Base-by-base conservation (phyloP, 2,329 filamentous ascomycete genomes). In the Nothopassalora personata region DNA sequence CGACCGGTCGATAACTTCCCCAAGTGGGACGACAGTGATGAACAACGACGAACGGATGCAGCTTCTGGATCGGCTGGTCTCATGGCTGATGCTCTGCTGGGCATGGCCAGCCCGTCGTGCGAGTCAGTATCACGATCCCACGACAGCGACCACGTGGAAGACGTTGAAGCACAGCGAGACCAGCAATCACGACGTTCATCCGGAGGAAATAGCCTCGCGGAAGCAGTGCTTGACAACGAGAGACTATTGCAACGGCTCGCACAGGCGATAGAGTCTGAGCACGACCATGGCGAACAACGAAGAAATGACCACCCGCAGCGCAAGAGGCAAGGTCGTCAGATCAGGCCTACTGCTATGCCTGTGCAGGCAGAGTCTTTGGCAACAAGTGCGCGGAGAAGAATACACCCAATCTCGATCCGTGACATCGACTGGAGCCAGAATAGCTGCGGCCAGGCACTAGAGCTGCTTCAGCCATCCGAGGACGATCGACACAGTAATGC, bases 401-500 rank as follows among this genome's bases (percentile, higher is more conserved):
- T 11, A 18, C 23, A 47, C 1, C 19, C 47, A 30, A 49, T 46
- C 19, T 45, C 54, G 19, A 59, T 60, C 5, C 8, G 57, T n/a
- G 49, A 58, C 18, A 43, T 62, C 13, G 60, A 62, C 31, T 62
- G 57, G 60, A 54, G 50, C 33, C 30, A 57, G 10, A 19, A 50
- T 36, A 49, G 54, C 13, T 43, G 33, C 23, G 50, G 49, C 4
- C 19, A 39, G 13, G 4, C 43, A 15, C 43, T 15, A 33, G 54
- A 49, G 13, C 19, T 50, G 8, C 10, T 56, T 11, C 10, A 50
- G 18, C 46, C 30, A 5, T 33, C 53, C 11, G 33, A 53, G 11
- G 33, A 51, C n/a, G 53, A 19, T 58, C 36, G 18, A 31, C 13
- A 19, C 43, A n/a, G 36, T 28, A 47, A 47, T 18, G 28, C 50